Conservation (phyloP, 176 grass and related monocot genomes). For the Dendrocalamus sinicus region DNA sequence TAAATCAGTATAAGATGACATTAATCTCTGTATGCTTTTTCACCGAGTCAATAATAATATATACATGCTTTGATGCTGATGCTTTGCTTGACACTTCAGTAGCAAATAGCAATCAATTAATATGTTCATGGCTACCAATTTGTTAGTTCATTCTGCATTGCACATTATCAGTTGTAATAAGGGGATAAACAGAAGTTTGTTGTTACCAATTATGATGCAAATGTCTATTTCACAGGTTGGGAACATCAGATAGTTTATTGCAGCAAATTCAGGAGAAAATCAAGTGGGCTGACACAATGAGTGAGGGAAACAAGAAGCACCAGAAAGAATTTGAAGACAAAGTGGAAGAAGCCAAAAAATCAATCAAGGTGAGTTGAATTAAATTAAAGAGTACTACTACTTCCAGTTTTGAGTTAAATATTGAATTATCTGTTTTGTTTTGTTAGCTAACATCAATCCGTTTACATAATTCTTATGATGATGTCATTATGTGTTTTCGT, state of each 20-base stretch:
- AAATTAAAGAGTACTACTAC: not conserved
- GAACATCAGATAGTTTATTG: slow-evolving; percentile 83
- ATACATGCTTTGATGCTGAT: not conserved
- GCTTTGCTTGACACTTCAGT: slow-evolving; percentile 17
- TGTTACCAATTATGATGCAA: slow-evolving; percentile 33
- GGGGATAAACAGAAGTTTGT: not conserved
- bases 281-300: slow-evolving; percentile 96
- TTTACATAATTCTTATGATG: slow-evolving; percentile 1
- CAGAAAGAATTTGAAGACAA: slow-evolving; percentile 94
- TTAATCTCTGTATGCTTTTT: not conserved
- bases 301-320: slow-evolving; percentile 82
- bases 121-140: not conserved
- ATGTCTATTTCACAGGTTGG: slow-evolving; percentile 58
- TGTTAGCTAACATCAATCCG: not conserved
- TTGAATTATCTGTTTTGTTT: not conserved
- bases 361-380: slow-evolving; percentile 86
- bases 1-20: slow-evolving; percentile 7
- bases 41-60: not conserved
- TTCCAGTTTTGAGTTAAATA: slow-evolving; percentile 1
- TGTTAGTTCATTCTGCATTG: not conserved
- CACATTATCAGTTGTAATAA: not conserved
- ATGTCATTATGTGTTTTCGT: not conserved
- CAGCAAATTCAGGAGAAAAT: slow-evolving; percentile 99
- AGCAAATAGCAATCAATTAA: not conserved
- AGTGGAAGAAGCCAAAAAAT: slow-evolving; percentile 96